Base-by-base conservation (phyloP, 179 eudicot species). In the Drosera spatulata region DNA sequence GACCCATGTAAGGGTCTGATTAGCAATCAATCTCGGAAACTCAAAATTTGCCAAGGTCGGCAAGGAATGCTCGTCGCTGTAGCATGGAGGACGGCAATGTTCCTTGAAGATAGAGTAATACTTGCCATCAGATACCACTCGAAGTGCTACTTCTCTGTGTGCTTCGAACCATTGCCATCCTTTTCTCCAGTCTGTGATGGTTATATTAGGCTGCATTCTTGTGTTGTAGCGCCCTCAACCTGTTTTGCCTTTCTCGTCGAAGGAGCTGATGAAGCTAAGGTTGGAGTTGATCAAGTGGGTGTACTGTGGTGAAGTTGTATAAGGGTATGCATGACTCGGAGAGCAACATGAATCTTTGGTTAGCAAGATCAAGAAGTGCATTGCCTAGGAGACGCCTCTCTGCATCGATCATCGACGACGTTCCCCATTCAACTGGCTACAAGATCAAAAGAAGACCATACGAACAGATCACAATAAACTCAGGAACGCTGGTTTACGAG, bases 241-340 rank as follows among this genome's bases (percentile, higher is more conserved):
- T 0, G 43, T 14, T 39, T 66, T 64, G 9, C 80, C 61, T 0
- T 68, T 77, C 10, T 79, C 78, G 41, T 88, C 85, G 42, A 60
- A 70, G 42, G 79, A 68, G 3, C 66, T 65, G 4, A 88, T 44
- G 65, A 71, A 72, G 65, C 85, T 85, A 2, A 63, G 44, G 50
- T 61, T 71, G 4, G 93, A 73, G 40, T 63, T 63, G 9, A 75
- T 67, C 40, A 85, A 66, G 75, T 77, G 71, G 38, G 71, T 53
- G 76, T 85, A 79, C 59, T 40, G 85, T 70, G 55, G 85, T 74
- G 81, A 88, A 88, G 67, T 85, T 88, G 78, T 77, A 83, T 0
- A 88, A 39, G 1, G 96, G 94, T 15, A 88, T 85, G 77, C 96
- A 88, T 6, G 96, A 74, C 38, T 88, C 96, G 0, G 93, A 88